These are phyloP conservation scores for Yamadazyma olivae DNA, from an alignment of 805 yeast species.

Conservation along the genomic window DNA sequence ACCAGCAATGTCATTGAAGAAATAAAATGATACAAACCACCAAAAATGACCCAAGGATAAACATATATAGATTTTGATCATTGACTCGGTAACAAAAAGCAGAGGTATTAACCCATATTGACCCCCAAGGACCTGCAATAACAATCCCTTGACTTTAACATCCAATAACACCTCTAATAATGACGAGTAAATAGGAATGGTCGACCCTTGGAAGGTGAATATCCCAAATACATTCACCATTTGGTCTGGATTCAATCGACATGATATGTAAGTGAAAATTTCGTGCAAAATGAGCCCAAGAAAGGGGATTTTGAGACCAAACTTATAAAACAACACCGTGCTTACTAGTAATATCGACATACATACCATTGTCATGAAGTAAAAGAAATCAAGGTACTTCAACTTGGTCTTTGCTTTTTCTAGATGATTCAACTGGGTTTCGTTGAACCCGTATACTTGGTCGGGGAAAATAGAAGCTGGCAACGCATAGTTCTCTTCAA, in stretches of 20 bases:
- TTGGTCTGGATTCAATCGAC: conserved; percentile 22
- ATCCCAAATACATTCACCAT: conserved; percentile 8
- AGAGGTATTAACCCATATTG: background rate
- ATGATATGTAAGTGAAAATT: conserved; percentile 25
- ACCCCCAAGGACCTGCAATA: background rate
- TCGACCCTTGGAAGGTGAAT: conserved; percentile 6
- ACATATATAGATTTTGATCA: conserved; percentile 12
- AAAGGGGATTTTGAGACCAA: conserved; percentile 13
- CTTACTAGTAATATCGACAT: conserved; percentile 19
- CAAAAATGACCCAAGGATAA: conserved; percentile 26
- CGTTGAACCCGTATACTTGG: conserved; percentile 13
- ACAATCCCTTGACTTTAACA: background rate
- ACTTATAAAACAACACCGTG: conserved; percentile 14
- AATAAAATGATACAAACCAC: conserved; percentile 26
- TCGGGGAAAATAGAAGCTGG: conserved; percentile 21
- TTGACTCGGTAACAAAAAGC: background rate
- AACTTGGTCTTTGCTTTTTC: conserved; percentile 14
- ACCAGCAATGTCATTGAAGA: conserved; percentile 9
- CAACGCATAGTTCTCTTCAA: conserved; percentile 24
- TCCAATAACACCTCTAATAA: conserved; percentile 5
- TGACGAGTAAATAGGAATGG: conserved; percentile 7
- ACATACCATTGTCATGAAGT: conserved; percentile 24
- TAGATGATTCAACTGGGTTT: conserved; percentile 15
- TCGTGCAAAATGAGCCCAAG: conserved; percentile 25
- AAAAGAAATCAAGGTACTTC: conserved; percentile 28